Percentiles rank a stretch among this genome's conserved stretches.
These are phyloP conservation scores for Baorangia bicolor DNA, from an alignment of 768 basidiomycete genomes.

Conservation along the genomic window DNA sequence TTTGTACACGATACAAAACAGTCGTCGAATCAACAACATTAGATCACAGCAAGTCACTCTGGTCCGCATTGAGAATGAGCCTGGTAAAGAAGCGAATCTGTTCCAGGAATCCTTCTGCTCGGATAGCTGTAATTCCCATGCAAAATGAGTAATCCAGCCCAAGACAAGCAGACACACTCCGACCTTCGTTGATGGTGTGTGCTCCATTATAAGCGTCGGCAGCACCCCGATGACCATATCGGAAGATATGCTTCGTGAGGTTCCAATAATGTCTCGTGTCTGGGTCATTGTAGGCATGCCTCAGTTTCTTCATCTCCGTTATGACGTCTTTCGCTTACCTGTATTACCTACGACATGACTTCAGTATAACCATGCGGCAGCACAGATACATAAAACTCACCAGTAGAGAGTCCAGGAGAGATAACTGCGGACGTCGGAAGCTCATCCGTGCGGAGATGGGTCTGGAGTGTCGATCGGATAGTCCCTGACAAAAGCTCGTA, in stretches of 20 bases:
- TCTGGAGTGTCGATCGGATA: constrained; percentile 39
- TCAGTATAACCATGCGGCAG: constrained; percentile 1
- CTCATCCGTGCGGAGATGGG: constrained; percentile 28
- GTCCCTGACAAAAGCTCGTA: constrained; percentile 44
- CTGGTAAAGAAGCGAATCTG: constrained; percentile 33
- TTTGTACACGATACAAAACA: not conserved
- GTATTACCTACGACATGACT: constrained; percentile 18
- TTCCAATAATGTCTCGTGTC: constrained; percentile 48
- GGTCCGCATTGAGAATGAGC: constrained; percentile 35
- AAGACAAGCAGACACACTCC: not conserved
- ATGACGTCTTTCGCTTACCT: constrained; percentile 18
- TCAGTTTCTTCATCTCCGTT: constrained; percentile 23
- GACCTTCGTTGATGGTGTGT: constrained; percentile 33
- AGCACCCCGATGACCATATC: constrained; percentile 38
- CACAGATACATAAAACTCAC: constrained; percentile 1
- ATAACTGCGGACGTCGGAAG: constrained; percentile 30
- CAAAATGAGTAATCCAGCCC: constrained; percentile 6
- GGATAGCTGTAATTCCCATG: constrained; percentile 23
- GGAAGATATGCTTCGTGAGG: constrained; percentile 47
- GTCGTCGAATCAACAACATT: not conserved
- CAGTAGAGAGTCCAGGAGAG: constrained; percentile 35
- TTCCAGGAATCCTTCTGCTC: constrained; percentile 30
- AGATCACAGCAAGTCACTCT: constrained; percentile 16
- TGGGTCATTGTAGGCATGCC: constrained; percentile 15
- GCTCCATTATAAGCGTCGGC: constrained; percentile 36